Evolutionary conservation across 179 eudicot genomes (phyloP).

Genomic region (Nepenthes alata): DNA sequence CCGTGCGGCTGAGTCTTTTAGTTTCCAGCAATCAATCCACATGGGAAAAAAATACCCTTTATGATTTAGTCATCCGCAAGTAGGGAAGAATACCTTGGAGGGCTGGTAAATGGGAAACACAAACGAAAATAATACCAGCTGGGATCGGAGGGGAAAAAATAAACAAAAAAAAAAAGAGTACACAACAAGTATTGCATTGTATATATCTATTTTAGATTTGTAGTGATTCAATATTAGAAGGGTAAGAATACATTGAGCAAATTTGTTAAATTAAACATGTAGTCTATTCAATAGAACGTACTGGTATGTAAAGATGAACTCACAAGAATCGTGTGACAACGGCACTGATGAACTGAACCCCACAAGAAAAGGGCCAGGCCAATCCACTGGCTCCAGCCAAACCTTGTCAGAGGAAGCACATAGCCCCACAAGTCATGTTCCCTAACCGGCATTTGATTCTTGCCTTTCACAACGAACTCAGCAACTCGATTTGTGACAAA

Average conservation of each 20-base stretch:
- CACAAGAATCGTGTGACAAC: slow-evolving; percentile 83
- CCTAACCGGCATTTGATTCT: slow-evolving; percentile 29
- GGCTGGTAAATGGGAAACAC: too few relatives aligned
- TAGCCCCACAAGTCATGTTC: slow-evolving; percentile 42
- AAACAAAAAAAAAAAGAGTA: too few relatives aligned
- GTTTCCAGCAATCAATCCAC: too few relatives aligned
- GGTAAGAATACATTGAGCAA: not conserved
- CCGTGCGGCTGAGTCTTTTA: too few relatives aligned
- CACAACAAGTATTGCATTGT: too few relatives aligned
- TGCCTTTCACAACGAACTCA: slow-evolving; percentile 54
- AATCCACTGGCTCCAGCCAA: slow-evolving; percentile 61
- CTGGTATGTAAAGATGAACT: slow-evolving; percentile 16
- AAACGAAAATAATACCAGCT: too few relatives aligned
- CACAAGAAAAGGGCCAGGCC: slow-evolving; percentile 64
- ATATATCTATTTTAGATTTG: too few relatives aligned
- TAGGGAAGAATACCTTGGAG: too few relatives aligned
- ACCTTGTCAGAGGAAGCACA: slow-evolving; percentile 40
- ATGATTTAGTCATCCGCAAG: too few relatives aligned
- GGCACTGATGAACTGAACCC: slow-evolving; percentile 83
- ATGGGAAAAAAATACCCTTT: too few relatives aligned
- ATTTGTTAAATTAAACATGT: not conserved
- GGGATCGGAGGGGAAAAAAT: too few relatives aligned
- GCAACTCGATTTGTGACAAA: slow-evolving; percentile 22
- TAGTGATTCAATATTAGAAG: not conserved
- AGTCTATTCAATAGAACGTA: not conserved